Conservation (phyloP, 2,329 filamentous ascomycete genomes). For the Clarireedia paspali region DNA sequence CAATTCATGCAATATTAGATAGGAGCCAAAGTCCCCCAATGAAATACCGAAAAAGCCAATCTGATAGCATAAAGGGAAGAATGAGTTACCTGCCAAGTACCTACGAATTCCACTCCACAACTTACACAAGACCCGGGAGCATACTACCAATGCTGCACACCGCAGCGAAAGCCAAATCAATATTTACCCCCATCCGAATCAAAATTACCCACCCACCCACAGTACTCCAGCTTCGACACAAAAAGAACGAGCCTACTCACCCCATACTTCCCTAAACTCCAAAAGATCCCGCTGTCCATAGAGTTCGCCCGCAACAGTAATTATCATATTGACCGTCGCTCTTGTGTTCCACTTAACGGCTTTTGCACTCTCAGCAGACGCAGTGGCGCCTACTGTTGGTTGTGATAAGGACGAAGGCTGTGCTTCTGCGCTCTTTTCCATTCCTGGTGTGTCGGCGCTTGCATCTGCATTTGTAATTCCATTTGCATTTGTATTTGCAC, state of each 20-base stretch:
- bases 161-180: no score
- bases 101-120: no score
- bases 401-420: neutral
- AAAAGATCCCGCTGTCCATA: constrained; percentile 86
- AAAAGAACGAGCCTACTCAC: constrained; percentile 1
- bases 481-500: neutral
- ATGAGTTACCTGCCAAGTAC: no score
- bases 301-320: constrained; percentile 79
- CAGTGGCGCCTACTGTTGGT: neutral
- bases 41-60: no score
- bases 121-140: no score
- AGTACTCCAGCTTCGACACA: neutral
- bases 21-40: no score
- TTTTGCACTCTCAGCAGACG: neutral
- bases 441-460: neutral
- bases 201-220: neutral
- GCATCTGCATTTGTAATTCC: neutral
- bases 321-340: constrained; percentile 84
- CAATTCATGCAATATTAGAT: no score
- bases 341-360: constrained; percentile 32
- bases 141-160: no score
- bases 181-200: no score
- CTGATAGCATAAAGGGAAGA: no score
- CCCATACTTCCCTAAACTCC: constrained; percentile 57
- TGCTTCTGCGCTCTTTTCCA: neutral